Percentiles rank a stretch among this genome's conserved stretches.
phyloP scores from a whole-genome alignment of 2,329 filamentous ascomycete genomes.

The Xylariaceae sp. region DNA sequence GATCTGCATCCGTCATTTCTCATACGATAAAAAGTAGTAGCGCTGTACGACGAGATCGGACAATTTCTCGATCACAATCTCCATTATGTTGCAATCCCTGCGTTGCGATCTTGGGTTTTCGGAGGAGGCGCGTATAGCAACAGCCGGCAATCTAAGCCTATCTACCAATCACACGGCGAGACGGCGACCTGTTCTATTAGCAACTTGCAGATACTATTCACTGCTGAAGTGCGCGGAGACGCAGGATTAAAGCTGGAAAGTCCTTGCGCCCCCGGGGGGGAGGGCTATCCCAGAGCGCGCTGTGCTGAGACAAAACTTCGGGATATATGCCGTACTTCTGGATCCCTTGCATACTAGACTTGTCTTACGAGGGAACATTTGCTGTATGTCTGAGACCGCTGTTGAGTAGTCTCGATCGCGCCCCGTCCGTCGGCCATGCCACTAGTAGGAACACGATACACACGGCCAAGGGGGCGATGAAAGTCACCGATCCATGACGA shows the following conservation, averaged over 20 bases:
- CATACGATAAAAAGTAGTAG: neutral
- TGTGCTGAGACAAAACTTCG: conserved; percentile 8
- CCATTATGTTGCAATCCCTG: conserved; percentile 5
- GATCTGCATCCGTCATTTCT: neutral
- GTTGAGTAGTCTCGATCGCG: neutral
- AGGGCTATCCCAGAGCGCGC: neutral
- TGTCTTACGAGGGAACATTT: neutral
- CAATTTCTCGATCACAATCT: neutral
- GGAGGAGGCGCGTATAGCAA: neutral
- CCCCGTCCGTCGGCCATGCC: neutral
- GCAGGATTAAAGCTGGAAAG: neutral
- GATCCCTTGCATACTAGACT: conserved; percentile 3
- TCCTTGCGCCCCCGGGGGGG: neutral
- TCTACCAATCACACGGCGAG: neutral
- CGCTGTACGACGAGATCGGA: neutral
- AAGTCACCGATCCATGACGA: neutral
- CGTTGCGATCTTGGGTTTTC: neutral
- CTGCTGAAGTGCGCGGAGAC: neutral
- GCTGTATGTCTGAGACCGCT: conserved; percentile 6
- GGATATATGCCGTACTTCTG: neutral
- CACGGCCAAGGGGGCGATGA: neutral
- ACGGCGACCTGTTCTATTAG: neutral
- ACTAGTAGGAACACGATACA: neutral
- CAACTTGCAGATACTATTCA: neutral
- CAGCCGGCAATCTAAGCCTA: neutral